Conservation (phyloP, 2,329 filamentous ascomycete genomes). For the Fusarium oligoseptatum region DNA sequence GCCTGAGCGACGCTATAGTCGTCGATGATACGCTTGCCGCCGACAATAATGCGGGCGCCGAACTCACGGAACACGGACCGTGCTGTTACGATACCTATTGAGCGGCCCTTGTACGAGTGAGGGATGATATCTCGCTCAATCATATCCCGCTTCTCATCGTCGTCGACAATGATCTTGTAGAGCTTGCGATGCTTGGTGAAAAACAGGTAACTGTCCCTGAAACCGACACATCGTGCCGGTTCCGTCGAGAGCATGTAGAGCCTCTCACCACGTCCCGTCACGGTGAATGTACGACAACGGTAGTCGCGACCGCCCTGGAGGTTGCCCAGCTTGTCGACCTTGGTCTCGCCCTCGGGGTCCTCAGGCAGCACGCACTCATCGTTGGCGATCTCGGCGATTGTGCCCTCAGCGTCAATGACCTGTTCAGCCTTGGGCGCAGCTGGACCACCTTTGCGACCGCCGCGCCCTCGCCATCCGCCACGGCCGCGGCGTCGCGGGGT, state of each 20-base stretch:
- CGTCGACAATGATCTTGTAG: constrained; percentile 97
- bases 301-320: constrained; percentile 90
- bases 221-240: constrained; percentile 94
- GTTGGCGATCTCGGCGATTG: constrained; percentile 87
- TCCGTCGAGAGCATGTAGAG: constrained; percentile 99
- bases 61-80: constrained; percentile 98
- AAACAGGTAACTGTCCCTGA: constrained; percentile 97
- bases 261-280: constrained; percentile 83
- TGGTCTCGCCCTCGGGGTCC: constrained; percentile 89
- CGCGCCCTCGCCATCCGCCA: constrained; percentile 78
- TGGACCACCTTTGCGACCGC: constrained; percentile 75
- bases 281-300: constrained; percentile 93
- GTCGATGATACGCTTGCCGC: constrained; percentile 86
- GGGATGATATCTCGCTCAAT: constrained; percentile 96
- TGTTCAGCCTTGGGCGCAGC: constrained; percentile 84
- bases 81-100: constrained; percentile 96
- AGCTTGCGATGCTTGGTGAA: constrained; percentile 98
- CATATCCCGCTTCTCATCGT: constrained; percentile 96
- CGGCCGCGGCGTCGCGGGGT: constrained; percentile 75
- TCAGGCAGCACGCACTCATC: constrained; percentile 93
- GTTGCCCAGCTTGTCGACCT: constrained; percentile 91
- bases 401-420: constrained; percentile 93
- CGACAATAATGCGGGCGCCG: constrained; percentile 92
- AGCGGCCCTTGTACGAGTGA: constrained; percentile 97
- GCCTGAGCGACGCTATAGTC: constrained; percentile 88